Evolutionary conservation across 129 eudicot species (phyloP).

Genomic region (Artemisia tridentata): DNA sequence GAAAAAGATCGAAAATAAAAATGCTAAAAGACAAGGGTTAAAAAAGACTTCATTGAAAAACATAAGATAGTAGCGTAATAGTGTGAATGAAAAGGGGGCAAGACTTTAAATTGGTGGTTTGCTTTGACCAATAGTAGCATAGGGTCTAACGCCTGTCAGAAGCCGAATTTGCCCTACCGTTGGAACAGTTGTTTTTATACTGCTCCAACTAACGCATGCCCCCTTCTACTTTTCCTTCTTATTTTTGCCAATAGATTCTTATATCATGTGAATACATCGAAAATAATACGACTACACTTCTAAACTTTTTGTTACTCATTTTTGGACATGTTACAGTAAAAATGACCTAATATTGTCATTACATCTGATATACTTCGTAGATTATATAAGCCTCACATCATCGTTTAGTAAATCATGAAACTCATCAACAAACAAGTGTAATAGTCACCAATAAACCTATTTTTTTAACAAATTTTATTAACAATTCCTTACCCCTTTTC

Average conservation of each 20-base stretch:
- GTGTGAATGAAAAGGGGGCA: constrained; percentile 30
- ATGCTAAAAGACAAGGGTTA: neutral
- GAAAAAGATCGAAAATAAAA: neutral
- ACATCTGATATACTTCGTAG: too few relatives aligned
- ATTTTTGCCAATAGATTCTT: neutral
- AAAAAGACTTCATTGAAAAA: neutral
- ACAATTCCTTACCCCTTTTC: too few relatives aligned
- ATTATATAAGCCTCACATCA: too few relatives aligned
- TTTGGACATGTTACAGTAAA: too few relatives aligned
- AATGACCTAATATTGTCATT: too few relatives aligned
- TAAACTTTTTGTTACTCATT: too few relatives aligned
- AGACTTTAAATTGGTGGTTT: constrained; percentile 8
- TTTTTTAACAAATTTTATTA: too few relatives aligned
- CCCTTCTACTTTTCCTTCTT: neutral
- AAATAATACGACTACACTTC: neutral
- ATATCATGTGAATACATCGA: neutral
- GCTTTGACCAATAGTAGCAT: constrained; percentile 13
- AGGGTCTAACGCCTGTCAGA: constrained; percentile 15
- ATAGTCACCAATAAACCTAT: too few relatives aligned
- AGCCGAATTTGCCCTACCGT: constrained; percentile 23
- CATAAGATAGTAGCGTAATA: neutral
- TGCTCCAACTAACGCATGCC: constrained; percentile 27
- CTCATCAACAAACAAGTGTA: too few relatives aligned
- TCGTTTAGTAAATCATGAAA: too few relatives aligned
- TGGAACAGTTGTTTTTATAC: constrained; percentile 13